Base-by-base conservation (phyloP, 768 basidiomycete species). In the Daedaleopsis nitida region DNA sequence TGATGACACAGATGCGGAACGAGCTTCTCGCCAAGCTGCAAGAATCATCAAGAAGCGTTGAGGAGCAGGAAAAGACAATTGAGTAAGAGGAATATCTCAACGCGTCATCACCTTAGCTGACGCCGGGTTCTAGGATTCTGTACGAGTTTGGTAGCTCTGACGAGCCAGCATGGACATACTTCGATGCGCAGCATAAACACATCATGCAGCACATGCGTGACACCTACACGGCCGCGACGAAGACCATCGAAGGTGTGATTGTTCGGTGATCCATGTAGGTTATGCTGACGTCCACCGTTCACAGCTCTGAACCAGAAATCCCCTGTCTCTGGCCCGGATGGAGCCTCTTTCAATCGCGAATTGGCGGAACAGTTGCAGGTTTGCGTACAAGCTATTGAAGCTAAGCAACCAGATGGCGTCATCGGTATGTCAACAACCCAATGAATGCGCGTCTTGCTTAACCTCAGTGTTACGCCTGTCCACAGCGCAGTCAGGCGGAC, bases 31-130 rank as follows among this genome's bases (percentile, higher is more conserved):
- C 81, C n/a, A 87, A 94, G 67, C 74, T 99, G 48, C 87, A 91
- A 72, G 94, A 98, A 67, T 82, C 89, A 4, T 81, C 77, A 53
- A 82, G 92, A 52, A 87, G 84, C 49, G 82, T 94, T 5, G 97
- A 99, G 65, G 96, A 98, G 65, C 94, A 97, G 61, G 96, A 98
- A 76, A 94, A 92, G 78, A 97, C 92, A 1, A 90, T 99, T 57
- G 96, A 98, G 97, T 94, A 68, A 67, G 88, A 76, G 12, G 12
- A 32, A 32, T 3, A 32, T 3, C 27, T 32, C 27, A 7, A 32
- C 27, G 27, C 27, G 27, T 7, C 27, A 32, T 32, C 7, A 3
- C 27, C 27, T 32, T 32, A 3, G 27, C 27, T 32, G 3, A 32
- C 27, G 27, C 27, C 27, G 27, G 7, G 27, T 32, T n/a, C 0